These are phyloP conservation scores for Coniochaeta sp. DNA, from an alignment of 2,329 filamentous ascomycete genomes.

Conservation along the genomic window DNA sequence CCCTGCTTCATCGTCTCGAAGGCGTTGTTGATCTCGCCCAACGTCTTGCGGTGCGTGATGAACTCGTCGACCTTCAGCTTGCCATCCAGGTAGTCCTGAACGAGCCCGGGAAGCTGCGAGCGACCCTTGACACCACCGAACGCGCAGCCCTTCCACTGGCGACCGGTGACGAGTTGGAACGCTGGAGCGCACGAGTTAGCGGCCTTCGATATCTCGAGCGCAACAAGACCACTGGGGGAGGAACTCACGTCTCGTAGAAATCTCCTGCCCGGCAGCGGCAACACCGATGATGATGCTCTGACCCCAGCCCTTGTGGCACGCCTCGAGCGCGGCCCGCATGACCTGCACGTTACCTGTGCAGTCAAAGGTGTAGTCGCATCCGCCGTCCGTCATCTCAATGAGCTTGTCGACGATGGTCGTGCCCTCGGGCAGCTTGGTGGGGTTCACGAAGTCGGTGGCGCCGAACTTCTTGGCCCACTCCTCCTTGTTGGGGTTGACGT, in stretches of 20 bases:
- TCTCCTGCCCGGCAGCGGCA: conserved; percentile 92
- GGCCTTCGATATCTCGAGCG: neutral
- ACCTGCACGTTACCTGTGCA: conserved; percentile 96
- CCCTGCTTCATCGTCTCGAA: conserved; percentile 90
- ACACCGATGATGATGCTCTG: conserved; percentile 98
- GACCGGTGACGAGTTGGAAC: conserved; percentile 97
- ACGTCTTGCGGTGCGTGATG: conserved; percentile 87
- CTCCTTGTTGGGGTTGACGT: conserved; percentile 84
- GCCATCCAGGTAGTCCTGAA: conserved; percentile 82
- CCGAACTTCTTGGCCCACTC: conserved; percentile 91
- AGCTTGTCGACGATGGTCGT: conserved; percentile 88
- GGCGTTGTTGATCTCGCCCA: conserved; percentile 79
- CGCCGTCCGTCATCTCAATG: conserved; percentile 95
- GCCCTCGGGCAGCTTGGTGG: conserved; percentile 60
- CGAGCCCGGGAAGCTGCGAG: conserved; percentile 79
- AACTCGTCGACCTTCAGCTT: conserved; percentile 98
- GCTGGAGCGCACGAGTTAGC: conserved; percentile 24
- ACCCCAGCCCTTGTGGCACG: conserved; percentile 99
- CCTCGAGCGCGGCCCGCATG: conserved; percentile 92
- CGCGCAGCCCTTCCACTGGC: conserved; percentile 95
- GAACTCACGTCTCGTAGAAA: conserved; percentile 79
- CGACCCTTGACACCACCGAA: conserved; percentile 98
- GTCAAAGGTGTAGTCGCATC: conserved; percentile 98
- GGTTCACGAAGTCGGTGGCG: conserved; percentile 95
- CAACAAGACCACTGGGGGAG: neutral